Percentiles rank a stretch among this genome's conserved stretches.
phyloP scores from a whole-genome alignment of 192 early-diverging fungal species.

The Linnemannia hyalina region DNA sequence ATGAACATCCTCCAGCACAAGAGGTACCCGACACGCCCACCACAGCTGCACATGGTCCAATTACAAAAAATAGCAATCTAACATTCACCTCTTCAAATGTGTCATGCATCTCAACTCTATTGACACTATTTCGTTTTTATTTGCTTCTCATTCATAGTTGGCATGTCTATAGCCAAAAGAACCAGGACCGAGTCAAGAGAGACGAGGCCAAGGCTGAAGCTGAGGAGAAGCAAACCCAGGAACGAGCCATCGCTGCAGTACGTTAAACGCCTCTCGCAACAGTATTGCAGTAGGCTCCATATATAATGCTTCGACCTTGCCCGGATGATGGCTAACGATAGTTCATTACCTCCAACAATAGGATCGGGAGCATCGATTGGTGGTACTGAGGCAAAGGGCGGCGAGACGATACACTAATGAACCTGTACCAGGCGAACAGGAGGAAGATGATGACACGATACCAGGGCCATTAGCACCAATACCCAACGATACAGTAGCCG shows the following conservation, averaged over 20 bases:
- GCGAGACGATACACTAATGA: conserved; percentile 26
- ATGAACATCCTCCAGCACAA: conserved; percentile 80
- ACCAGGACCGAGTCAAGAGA: conserved; percentile 72
- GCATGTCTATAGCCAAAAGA: conserved; percentile 83
- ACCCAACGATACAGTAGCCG: conserved; percentile 12
- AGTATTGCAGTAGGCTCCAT: neutral
- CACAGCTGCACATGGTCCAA: too few species aligned
- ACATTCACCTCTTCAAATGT: neutral
- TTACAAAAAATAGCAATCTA: neutral
- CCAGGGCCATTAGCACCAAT: neutral
- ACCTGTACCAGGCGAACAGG: neutral
- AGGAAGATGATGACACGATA: neutral
- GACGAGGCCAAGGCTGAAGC: conserved; percentile 79
- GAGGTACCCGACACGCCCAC: conserved; percentile 55
- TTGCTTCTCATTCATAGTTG: conserved; percentile 60
- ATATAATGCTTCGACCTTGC: neutral
- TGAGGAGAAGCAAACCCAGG: conserved; percentile 64
- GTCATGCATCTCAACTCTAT: neutral
- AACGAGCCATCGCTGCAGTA: conserved; percentile 69
- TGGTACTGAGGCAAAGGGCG: conserved; percentile 63
- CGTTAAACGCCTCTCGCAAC: conserved; percentile 19
- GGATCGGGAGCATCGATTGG: conserved; percentile 75
- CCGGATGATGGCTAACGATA: neutral
- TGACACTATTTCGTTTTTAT: neutral
- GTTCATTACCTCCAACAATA: neutral